Evolutionary conservation across 208 protist genomes (phyloP).

Genomic region (Leishmania amazonensis): DNA sequence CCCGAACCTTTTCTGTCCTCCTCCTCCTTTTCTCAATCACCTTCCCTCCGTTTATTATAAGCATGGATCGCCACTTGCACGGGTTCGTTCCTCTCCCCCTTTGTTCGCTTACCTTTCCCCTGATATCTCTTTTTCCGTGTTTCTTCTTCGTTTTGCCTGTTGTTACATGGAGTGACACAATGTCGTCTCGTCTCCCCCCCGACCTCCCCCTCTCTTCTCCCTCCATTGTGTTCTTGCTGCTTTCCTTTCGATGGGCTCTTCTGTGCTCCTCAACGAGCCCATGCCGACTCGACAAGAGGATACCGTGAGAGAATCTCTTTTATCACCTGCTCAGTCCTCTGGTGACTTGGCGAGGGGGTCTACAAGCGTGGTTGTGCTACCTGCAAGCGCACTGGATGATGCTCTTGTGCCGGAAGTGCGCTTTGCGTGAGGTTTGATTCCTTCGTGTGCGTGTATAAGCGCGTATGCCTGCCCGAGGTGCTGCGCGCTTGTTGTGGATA

Average conservation of each 20-base stretch:
- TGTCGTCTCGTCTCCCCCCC: neutral
- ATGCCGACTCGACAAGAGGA: neutral
- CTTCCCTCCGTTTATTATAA: neutral
- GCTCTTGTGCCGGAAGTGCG: neutral
- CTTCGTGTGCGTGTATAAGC: no score
- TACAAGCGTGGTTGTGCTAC: neutral
- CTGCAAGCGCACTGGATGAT: neutral
- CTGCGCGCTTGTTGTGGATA: neutral
- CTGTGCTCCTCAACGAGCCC: neutral
- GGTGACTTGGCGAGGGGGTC: neutral
- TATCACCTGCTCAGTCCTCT: neutral
- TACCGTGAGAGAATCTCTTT: neutral
- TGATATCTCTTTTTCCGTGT: neutral
- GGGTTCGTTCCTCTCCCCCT: neutral
- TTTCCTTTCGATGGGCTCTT: neutral
- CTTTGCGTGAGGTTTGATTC: neutral
- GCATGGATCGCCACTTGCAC: constrained; percentile 2
- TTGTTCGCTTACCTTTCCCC: neutral
- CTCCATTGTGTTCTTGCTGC: neutral
- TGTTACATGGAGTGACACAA: neutral
- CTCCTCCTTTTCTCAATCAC: neutral
- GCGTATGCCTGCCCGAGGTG: neutral
- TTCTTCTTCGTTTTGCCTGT: neutral
- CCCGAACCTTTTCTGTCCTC: neutral
- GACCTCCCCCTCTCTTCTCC: neutral